Conservation (phyloP, 2,329 filamentous ascomycete genomes). For the Periconia sp. region DNA sequence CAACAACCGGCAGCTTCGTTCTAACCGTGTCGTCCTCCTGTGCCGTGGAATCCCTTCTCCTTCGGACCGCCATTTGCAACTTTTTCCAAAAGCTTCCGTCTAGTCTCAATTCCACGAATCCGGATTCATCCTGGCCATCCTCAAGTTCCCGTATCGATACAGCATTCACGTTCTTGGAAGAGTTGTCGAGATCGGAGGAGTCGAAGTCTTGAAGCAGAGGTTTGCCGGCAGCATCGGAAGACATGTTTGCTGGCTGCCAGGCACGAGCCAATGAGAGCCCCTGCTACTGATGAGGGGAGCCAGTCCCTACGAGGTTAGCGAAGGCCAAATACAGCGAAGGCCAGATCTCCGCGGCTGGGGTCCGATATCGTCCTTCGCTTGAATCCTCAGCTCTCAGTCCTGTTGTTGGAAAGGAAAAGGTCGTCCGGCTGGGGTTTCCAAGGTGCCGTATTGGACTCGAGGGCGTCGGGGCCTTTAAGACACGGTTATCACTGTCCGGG, state of each 20-base stretch:
- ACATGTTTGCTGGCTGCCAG: constrained; percentile 25
- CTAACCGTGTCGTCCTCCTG: constrained; percentile 16
- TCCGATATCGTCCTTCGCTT: too few species aligned
- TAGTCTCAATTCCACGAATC: constrained; percentile 16
- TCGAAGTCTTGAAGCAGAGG: constrained; percentile 31
- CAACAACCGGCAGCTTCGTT: constrained; percentile 19
- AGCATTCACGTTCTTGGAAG: constrained; percentile 15
- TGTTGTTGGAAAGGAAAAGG: not conserved
- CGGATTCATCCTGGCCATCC: constrained; percentile 30
- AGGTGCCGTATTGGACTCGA: not conserved
- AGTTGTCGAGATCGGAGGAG: constrained; percentile 21
- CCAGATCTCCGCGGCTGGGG: not conserved
- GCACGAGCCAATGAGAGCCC: constrained; percentile 27
- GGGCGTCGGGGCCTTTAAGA: constrained; percentile 2
- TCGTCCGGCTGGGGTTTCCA: too few species aligned
- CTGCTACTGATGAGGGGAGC: constrained; percentile 5
- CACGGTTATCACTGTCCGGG: not conserved
- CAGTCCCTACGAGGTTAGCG: constrained; percentile 11
- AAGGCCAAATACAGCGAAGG: not conserved
- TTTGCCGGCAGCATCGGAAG: constrained; percentile 22
- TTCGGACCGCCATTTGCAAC: constrained; percentile 35
- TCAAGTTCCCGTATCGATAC: constrained; percentile 29
- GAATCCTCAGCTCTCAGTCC: too few species aligned
- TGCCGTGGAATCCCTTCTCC: constrained; percentile 26
- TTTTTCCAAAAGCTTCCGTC: constrained; percentile 28